Evolutionary conservation across 2,329 filamentous ascomycete species (phyloP).

Genomic region (Helotiales sp.): DNA sequence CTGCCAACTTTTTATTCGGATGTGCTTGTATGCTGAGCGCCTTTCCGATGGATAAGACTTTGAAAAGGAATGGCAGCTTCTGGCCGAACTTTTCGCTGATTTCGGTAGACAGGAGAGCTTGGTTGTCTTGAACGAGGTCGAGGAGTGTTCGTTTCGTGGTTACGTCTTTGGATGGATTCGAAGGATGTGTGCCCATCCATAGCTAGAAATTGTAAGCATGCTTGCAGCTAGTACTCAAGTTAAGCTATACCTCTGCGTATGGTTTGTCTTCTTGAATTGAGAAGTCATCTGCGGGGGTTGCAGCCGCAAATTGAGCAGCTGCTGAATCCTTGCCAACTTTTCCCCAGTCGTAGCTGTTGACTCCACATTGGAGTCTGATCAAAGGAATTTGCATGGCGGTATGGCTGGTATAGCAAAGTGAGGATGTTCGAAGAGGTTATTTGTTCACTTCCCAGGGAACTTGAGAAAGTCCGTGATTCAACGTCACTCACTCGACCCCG

Average conservation of each 20-base stretch:
- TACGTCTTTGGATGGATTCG: constrained; percentile 89
- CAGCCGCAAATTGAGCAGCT: constrained; percentile 85
- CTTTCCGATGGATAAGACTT: constrained; percentile 94
- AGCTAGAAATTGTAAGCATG: constrained; percentile 59
- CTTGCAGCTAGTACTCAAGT: constrained; percentile 51
- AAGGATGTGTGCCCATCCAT: constrained; percentile 99
- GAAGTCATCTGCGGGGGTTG: constrained; percentile 75
- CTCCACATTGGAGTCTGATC: constrained; percentile 83
- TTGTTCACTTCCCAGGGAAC: neutral
- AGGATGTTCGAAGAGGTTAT: neutral
- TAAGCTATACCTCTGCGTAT: constrained; percentile 75
- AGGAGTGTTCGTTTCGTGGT: constrained; percentile 81
- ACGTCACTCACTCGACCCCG: neutral
- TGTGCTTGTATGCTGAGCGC: constrained; percentile 97
- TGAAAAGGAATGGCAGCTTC: constrained; percentile 95
- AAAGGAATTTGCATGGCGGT: constrained; percentile 62
- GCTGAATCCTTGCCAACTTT: constrained; percentile 87
- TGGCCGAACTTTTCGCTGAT: constrained; percentile 73
- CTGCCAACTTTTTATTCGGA: constrained; percentile 91
- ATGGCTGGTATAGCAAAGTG: neutral
- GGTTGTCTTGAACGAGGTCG: constrained; percentile 84
- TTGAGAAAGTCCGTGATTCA: neutral
- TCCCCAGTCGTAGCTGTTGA: constrained; percentile 99
- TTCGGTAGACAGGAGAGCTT: constrained; percentile 73
- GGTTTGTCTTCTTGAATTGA: constrained; percentile 82